These are phyloP conservation scores for Suillus tomentosus DNA, from an alignment of 768 basidiomycete species.

Conservation along the genomic window DNA sequence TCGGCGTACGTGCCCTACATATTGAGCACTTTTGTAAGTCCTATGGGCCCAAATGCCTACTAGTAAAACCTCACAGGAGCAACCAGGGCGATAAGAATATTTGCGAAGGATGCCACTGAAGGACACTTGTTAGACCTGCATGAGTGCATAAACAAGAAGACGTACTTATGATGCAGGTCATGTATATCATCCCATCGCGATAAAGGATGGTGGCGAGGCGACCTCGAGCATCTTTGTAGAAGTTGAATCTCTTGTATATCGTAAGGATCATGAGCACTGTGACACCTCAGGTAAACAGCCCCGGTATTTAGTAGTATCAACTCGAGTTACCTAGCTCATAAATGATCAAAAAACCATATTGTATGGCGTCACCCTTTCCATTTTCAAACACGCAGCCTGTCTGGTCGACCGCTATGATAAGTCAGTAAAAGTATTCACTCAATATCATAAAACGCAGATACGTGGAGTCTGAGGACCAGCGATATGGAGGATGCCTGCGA, in stretches of 20 bases:
- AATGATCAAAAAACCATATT: neutral
- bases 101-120: neutral
- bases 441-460: no score
- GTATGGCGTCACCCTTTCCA: neutral
- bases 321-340: conserved; percentile 5
- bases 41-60: neutral
- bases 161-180: neutral
- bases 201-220: conserved; percentile 2
- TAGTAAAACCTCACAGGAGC: neutral
- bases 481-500: neutral
- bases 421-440: neutral
- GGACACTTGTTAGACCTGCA: neutral
- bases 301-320: neutral
- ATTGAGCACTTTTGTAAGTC: neutral
- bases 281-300: neutral
- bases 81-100: neutral
- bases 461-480: no score
- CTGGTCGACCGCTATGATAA: neutral
- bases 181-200: neutral
- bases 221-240: neutral
- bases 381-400: neutral
- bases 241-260: neutral
- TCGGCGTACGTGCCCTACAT: neutral
- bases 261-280: conserved; percentile 5
- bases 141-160: neutral